Conservation (phyloP, 495 filamentous ascomycete genomes). For the Podospora conica region DNA sequence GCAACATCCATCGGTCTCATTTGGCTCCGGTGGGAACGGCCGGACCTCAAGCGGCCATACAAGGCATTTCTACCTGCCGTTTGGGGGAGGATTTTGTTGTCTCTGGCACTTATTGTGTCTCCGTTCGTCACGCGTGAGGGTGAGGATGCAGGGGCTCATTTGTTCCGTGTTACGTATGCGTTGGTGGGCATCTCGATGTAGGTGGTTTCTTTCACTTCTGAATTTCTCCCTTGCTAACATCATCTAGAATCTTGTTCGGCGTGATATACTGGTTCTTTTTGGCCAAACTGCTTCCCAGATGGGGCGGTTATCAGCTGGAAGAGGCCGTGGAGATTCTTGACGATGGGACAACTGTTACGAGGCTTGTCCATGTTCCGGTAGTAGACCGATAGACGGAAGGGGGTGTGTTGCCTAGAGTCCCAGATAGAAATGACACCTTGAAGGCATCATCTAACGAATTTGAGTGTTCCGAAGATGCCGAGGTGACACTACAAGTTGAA, state of each 20-base stretch:
- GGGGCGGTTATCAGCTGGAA: constrained; percentile 52
- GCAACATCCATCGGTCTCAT: constrained; percentile 56
- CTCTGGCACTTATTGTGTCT: constrained; percentile 44
- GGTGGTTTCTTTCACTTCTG: too few species aligned
- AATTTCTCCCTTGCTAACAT: too few species aligned
- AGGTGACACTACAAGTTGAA: background rate
- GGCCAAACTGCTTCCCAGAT: constrained; percentile 53
- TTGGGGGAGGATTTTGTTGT: constrained; percentile 39
- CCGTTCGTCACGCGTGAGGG: constrained; percentile 47
- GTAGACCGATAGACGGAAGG: background rate
- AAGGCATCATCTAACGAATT: too few species aligned
- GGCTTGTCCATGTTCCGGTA: constrained; percentile 42
- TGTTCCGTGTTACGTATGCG: constrained; percentile 69
- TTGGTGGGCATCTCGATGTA: constrained; percentile 64
- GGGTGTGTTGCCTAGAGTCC: too few species aligned
- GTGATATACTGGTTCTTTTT: constrained; percentile 65
- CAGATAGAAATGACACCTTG: too few species aligned
- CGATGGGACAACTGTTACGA: constrained; percentile 56
- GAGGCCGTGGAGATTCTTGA: constrained; percentile 50
- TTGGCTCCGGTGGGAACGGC: constrained; percentile 54
- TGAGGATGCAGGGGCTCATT: constrained; percentile 48
- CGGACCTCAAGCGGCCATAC: constrained; percentile 60
- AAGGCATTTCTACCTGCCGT: constrained; percentile 57
- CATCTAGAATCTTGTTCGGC: constrained; percentile 51
- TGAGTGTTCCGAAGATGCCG: background rate